A percentile compares a stretch with the other conserved stretches of the same genome.
phyloP scores from a whole-genome alignment of 345 rosid species.

The Bruguiera sexangula region DNA sequence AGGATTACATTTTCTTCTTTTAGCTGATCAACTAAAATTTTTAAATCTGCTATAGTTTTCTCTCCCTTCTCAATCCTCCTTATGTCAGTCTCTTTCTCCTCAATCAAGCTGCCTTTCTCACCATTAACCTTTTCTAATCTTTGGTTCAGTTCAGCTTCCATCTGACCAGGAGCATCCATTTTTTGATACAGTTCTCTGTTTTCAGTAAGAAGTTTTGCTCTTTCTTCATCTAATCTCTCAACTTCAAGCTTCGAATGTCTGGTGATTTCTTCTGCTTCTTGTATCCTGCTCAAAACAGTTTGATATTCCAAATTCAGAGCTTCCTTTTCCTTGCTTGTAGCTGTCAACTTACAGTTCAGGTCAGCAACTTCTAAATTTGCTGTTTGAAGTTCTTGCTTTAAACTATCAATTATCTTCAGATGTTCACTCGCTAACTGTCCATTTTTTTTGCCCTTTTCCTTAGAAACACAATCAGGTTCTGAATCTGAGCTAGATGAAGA shows the following conservation, averaged over 20 bases:
- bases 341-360: conserved; percentile 44
- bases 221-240: conserved; percentile 46
- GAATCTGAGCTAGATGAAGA: conserved; percentile 78
- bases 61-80: conserved; percentile 31
- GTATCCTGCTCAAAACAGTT: conserved; percentile 47
- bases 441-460: conserved; percentile 47
- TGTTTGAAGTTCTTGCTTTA: conserved; percentile 60
- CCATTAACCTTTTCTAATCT: conserved; percentile 19
- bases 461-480: conserved; percentile 59
- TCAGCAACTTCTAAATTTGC: conserved; percentile 57
- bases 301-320: conserved; percentile 46
- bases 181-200: conserved; percentile 44
- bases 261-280: conserved; percentile 49
- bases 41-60: conserved; percentile 22
- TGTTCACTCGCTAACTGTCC: conserved; percentile 49
- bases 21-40: conserved; percentile 36
- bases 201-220: conserved; percentile 37
- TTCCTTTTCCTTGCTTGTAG: conserved; percentile 52
- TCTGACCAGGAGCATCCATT: conserved; percentile 39
- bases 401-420: conserved; percentile 38
- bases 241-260: conserved; percentile 51
- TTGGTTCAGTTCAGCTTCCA: conserved; percentile 37
- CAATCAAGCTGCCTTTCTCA: conserved; percentile 18
- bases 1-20: conserved; percentile 40
- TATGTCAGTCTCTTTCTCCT: conserved; percentile 26